These are phyloP conservation scores for Cenchrus americanus DNA, from an alignment of 176 grass and related monocot species.

Conservation along the genomic window DNA sequence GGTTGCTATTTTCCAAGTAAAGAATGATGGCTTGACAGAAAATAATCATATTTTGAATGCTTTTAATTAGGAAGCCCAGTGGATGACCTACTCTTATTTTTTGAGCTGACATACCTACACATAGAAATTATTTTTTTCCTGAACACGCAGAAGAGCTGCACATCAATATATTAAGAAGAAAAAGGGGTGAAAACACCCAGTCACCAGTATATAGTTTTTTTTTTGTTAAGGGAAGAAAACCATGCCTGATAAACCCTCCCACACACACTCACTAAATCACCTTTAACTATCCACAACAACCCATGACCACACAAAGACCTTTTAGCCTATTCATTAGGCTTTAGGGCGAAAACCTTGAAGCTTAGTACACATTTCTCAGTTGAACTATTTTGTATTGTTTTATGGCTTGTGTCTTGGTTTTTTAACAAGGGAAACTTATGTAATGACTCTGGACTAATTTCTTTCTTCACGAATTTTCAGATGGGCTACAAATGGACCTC, in stretches of 20 bases:
- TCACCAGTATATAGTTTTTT: no score
- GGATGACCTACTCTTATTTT: not conserved
- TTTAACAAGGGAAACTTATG: conserved; percentile 1
- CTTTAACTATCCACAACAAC: no score
- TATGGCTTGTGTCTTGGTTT: not conserved
- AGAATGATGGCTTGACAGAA: conserved; percentile 22
- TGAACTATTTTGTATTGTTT: not conserved
- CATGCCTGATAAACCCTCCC: no score
- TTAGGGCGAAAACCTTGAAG: conserved; percentile 20
- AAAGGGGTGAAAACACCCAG: no score
- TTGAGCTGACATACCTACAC: not conserved
- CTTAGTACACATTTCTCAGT: not conserved
- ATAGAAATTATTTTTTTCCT: no score
- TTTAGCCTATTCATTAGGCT: no score
- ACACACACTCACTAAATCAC: no score
- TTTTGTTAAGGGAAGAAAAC: no score
- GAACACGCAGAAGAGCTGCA: no score
- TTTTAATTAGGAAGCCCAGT: not conserved
- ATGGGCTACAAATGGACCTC: conserved; percentile 84
- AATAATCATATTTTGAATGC: conserved; percentile 14
- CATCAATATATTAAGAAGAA: no score
- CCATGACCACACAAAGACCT: no score
- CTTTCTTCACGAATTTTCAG: conserved; percentile 45
- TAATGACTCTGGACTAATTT: conserved; percentile 25
- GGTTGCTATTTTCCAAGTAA: conserved; percentile 21